Base-by-base conservation (phyloP, 1,139 yeast genomes). In the Nakaseomyces delphensis region DNA sequence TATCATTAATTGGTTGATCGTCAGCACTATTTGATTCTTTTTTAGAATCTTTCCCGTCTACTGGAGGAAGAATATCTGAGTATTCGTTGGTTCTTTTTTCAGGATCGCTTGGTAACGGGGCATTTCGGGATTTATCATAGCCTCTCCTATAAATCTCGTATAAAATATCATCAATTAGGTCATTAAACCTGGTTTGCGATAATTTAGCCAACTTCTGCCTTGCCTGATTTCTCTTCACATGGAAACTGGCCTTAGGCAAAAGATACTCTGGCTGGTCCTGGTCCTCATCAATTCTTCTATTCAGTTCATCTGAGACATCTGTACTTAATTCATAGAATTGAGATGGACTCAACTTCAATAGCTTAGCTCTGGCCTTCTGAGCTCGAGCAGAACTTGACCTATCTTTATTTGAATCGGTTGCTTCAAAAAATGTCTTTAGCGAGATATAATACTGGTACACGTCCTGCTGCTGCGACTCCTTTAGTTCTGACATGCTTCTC, bases 151-250 rank as follows among this genome's bases (percentile, higher is more conserved):
- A 87, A 40, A 89, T 83, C 62, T 93, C 99, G 59, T 69, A 84
- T 39, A 83, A 69, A 38, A 91, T 89, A 62, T 93, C 99, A 44
- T 84, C 80, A 10, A 87, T 95, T 58, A 93, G 74, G 61, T 91
- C 98, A 56, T 81, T 81, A 65, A 91, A 91, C 47, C 97, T 67
- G 9, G 80, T 65, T 44, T 81, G 79, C 1, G 96, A 93, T 48
- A 93, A 73, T 36, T 86, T 77, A 2, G 96, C 83, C 51, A 93
- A 72, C 64, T 89, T 91, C 59, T 85, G 89, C 54, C 99, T 75
- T 3, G 98, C 98, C 63, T 87, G 95, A 62, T 93, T 93, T 57
- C 98, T 74, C 59, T 87, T 89, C 28, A 95, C 93, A 60, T 93
- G 98, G 65, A 86, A 86, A 3, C 73, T 67, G n/a, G 76, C 70